Conservation (phyloP, 164 flowering plant species). For the Houttuynia cordata region DNA sequence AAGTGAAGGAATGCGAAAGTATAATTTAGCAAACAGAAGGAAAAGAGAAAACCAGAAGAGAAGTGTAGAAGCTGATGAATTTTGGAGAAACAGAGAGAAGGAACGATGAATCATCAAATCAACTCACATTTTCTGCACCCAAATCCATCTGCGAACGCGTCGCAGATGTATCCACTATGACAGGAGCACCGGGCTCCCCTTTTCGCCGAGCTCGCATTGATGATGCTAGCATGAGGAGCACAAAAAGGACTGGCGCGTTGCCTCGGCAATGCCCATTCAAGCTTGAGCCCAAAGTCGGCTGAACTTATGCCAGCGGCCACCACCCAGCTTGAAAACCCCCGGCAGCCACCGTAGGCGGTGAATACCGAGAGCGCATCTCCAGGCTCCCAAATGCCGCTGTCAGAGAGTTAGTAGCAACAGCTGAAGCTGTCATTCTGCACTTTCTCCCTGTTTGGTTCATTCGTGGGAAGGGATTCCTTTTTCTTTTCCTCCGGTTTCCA, state of each 20-base stretch:
- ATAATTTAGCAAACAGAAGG: background rate
- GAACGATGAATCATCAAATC: background rate
- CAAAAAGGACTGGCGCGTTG: conserved; percentile 30
- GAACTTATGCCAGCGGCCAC: conserved; percentile 18
- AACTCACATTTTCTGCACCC: conserved; percentile 70
- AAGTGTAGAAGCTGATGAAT: background rate
- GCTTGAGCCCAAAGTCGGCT: conserved; percentile 52
- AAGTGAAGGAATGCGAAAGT: too few species aligned
- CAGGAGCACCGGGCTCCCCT: conserved; percentile 59
- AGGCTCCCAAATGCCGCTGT: conserved; percentile 35
- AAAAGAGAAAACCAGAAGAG: background rate
- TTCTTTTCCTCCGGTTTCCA: too few species aligned
- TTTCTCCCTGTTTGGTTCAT: too few species aligned
- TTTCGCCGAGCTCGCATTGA: conserved; percentile 42
- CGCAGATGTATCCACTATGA: conserved; percentile 49
- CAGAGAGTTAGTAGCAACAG: conserved; percentile 64
- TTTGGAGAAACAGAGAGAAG: background rate
- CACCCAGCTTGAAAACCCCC: conserved; percentile 67
- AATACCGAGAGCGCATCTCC: conserved; percentile 49
- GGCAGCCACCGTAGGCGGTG: conserved; percentile 39
- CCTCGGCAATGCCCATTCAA: conserved; percentile 69
- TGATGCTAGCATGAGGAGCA: conserved; percentile 28
- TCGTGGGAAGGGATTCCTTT: too few species aligned
- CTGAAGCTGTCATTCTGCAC: conserved; percentile 20
- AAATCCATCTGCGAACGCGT: conserved; percentile 46